A percentile compares a stretch with the other conserved stretches of the same genome.
phyloP scores from a whole-genome alignment of 805 yeast genomes.

The Hanseniaspora lachancei region DNA sequence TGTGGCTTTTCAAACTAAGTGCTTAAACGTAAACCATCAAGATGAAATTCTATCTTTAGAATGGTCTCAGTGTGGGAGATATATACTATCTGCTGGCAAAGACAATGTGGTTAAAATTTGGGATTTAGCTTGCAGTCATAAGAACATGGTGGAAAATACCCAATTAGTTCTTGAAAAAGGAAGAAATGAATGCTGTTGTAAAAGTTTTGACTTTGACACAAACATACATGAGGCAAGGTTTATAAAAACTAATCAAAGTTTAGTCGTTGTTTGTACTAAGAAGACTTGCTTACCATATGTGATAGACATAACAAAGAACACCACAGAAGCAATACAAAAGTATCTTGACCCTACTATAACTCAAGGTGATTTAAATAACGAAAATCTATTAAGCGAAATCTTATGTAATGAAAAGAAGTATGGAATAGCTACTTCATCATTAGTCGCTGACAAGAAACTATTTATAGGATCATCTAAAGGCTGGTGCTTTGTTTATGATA shows the following conservation, averaged over 20 bases:
- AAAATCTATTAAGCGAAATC: constrained; percentile 14
- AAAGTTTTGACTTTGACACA: constrained; percentile 43
- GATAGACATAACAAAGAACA: constrained; percentile 16
- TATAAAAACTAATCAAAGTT: constrained; percentile 35
- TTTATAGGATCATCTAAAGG: constrained; percentile 76
- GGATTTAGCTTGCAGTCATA: constrained; percentile 40
- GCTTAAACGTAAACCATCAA: constrained; percentile 33
- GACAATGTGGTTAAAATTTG: constrained; percentile 76
- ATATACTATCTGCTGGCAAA: constrained; percentile 53
- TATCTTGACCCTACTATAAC: background rate
- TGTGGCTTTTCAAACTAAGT: background rate
- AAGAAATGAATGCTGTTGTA: constrained; percentile 25
- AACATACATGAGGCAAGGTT: constrained; percentile 59
- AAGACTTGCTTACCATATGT: constrained; percentile 42
- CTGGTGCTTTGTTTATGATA: constrained; percentile 41
- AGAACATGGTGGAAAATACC: constrained; percentile 16
- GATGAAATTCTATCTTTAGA: constrained; percentile 57
- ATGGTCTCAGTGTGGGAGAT: constrained; percentile 68
- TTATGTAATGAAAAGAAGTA: constrained; percentile 13
- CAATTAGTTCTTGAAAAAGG: background rate
- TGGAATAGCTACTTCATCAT: constrained; percentile 8
- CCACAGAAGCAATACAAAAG: background rate
- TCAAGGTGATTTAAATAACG: constrained; percentile 2
- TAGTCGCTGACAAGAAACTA: constrained; percentile 27
- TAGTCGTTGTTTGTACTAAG: constrained; percentile 45